These are phyloP conservation scores for Rhizoclosmatium sp. DNA, from an alignment of 192 early-diverging fungal genomes.

Conservation along the genomic window DNA sequence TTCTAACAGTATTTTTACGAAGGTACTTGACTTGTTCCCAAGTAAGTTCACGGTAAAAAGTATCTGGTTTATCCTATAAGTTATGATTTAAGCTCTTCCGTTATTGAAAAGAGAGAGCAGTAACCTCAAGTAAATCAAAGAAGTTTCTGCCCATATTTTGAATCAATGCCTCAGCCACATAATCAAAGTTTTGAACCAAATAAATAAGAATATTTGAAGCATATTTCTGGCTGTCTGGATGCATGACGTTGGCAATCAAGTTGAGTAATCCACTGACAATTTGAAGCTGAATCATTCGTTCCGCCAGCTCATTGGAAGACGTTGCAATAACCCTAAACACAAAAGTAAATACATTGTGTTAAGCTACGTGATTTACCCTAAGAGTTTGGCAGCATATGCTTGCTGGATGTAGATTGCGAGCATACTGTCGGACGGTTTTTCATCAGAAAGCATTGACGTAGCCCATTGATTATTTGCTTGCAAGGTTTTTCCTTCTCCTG, in stretches of 20 bases:
- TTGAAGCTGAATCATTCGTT: slow-evolving; percentile 62
- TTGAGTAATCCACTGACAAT: slow-evolving; percentile 63
- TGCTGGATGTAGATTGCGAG: slow-evolving; percentile 64
- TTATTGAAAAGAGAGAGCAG: not conserved
- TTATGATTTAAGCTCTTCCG: not conserved
- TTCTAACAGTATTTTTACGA: slow-evolving; percentile 59
- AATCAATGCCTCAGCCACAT: slow-evolving; percentile 51
- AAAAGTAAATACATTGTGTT: slow-evolving; percentile 16
- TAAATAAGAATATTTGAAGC: slow-evolving; percentile 60
- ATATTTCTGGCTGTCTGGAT: slow-evolving; percentile 67
- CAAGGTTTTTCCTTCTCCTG: slow-evolving; percentile 43
- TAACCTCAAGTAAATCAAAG: slow-evolving; percentile 64
- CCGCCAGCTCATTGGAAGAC: slow-evolving; percentile 53
- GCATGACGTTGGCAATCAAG: slow-evolving; percentile 60
- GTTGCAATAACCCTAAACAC: slow-evolving; percentile 59
- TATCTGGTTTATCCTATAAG: slow-evolving; percentile 60
- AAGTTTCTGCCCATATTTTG: slow-evolving; percentile 69
- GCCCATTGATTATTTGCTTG: slow-evolving; percentile 48
- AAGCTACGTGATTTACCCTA: slow-evolving; percentile 50
- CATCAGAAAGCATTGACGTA: slow-evolving; percentile 43
- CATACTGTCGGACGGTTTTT: slow-evolving; percentile 50
- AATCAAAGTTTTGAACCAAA: slow-evolving; percentile 53
- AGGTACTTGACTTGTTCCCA: slow-evolving; percentile 67
- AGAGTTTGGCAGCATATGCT: slow-evolving; percentile 64
- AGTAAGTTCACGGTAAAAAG: slow-evolving; percentile 64